Evolutionary conservation across 768 basidiomycete genomes (phyloP).

Genomic region (Ramaria sp.): DNA sequence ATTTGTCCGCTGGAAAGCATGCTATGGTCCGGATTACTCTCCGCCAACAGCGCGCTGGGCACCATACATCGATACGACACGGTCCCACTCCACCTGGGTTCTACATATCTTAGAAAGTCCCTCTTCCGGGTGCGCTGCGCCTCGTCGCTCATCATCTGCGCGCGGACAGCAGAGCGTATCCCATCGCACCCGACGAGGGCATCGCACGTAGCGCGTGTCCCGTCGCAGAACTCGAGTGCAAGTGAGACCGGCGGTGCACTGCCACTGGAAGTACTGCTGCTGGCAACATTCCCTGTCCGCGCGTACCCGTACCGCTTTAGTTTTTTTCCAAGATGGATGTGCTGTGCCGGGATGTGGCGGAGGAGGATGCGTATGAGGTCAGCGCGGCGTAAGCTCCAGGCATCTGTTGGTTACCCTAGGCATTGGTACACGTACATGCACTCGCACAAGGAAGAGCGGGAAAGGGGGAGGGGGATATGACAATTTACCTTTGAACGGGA

Average conservation of each 20-base stretch:
- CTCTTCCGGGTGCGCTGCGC: constrained; percentile 11
- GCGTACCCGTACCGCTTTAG: constrained; percentile 1
- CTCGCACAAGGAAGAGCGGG: background rate
- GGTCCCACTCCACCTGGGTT: background rate
- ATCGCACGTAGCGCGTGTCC: constrained; percentile 7
- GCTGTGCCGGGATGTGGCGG: background rate
- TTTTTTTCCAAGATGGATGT: background rate
- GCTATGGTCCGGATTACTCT: constrained; percentile 2
- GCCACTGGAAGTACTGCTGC: no score
- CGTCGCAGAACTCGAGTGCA: constrained; percentile 7
- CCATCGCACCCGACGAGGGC: constrained; percentile 10
- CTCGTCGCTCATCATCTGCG: constrained; percentile 2
- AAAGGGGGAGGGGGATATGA: background rate
- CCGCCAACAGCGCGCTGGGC: constrained; percentile 13
- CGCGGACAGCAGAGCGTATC: constrained; percentile 8
- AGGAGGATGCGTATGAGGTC: constrained; percentile 1
- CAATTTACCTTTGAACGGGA: constrained; percentile 4
- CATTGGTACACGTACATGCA: no score
- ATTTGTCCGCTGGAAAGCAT: constrained; percentile 2
- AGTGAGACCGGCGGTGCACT: background rate
- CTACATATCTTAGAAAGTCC: constrained; percentile 15
- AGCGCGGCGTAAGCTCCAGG: constrained; percentile 2
- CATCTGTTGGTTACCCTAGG: no score
- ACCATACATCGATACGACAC: constrained; percentile 11
- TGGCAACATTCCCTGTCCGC: no score